phyloP scores from a whole-genome alignment of 768 basidiomycete species.

The Leccinellum rugosiceps region DNA sequence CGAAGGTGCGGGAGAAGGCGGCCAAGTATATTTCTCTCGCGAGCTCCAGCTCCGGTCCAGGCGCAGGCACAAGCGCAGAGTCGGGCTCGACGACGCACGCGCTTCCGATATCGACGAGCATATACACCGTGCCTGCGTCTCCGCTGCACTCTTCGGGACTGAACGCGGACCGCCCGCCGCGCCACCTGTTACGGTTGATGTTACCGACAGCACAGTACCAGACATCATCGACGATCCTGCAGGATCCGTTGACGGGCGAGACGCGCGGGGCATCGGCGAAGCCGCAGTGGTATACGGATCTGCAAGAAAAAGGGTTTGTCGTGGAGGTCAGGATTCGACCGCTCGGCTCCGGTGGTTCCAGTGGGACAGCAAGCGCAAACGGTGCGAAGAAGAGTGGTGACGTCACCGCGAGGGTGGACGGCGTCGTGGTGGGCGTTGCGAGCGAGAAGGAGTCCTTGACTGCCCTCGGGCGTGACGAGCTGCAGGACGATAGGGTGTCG shows the following conservation, averaged over 20 bases:
- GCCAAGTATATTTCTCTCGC: slow-evolving; percentile 35
- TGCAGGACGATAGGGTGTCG: slow-evolving; percentile 66
- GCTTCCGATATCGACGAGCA: slow-evolving; percentile 54
- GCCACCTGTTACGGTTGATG: slow-evolving; percentile 75
- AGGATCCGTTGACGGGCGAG: slow-evolving; percentile 80
- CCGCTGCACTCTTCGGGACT: slow-evolving; percentile 74
- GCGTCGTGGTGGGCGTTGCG: slow-evolving; percentile 42
- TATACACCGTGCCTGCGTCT: slow-evolving; percentile 80
- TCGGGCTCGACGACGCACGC: slow-evolving; percentile 11
- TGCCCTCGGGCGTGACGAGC: slow-evolving; percentile 67
- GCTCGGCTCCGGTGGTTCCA: slow-evolving; percentile 28
- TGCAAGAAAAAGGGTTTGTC: slow-evolving; percentile 58
- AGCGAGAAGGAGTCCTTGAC: slow-evolving; percentile 78
- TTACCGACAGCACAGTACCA: slow-evolving; percentile 83
- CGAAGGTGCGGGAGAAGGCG: slow-evolving; percentile 39
- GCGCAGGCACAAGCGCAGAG: not conserved
- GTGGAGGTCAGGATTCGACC: slow-evolving; percentile 58
- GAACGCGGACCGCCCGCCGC: slow-evolving; percentile 47
- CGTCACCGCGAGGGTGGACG: slow-evolving; percentile 34
- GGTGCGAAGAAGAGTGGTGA: slow-evolving; percentile 8
- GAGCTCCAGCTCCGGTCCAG: not conserved
- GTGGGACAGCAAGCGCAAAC: not conserved
- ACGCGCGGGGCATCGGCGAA: slow-evolving; percentile 54
- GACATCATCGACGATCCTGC: slow-evolving; percentile 64
- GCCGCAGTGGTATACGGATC: slow-evolving; percentile 69